phyloP scores from a whole-genome alignment of 179 eudicot genomes.

The Silene noctiflora region DNA sequence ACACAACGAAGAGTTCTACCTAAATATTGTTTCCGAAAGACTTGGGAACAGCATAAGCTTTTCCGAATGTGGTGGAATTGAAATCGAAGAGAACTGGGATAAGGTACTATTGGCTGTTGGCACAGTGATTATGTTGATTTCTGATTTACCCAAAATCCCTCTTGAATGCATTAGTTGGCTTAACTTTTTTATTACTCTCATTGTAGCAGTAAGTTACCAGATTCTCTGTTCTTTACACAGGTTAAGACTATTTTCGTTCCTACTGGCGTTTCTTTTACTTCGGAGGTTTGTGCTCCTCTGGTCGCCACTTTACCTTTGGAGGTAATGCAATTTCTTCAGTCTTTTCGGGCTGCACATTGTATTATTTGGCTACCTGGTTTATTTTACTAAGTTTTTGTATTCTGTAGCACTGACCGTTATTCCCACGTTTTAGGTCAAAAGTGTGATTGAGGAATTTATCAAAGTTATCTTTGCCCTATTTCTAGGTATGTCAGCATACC shows the following conservation, averaged over 20 bases:
- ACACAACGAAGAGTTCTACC: slow-evolving; percentile 80
- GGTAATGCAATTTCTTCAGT: slow-evolving; percentile 33
- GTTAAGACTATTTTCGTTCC: slow-evolving; percentile 74
- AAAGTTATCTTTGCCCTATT: slow-evolving; percentile 38
- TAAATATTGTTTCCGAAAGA: slow-evolving; percentile 68
- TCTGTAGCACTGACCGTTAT: background rate
- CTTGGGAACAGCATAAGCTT: slow-evolving; percentile 74
- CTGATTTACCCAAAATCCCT: too few relatives aligned
- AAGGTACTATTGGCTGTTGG: slow-evolving; percentile 38
- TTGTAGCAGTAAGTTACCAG: slow-evolving; percentile 5
- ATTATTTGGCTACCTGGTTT: background rate
- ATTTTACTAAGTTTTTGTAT: background rate
- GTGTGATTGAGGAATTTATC: slow-evolving; percentile 55
- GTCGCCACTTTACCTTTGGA: slow-evolving; percentile 84
- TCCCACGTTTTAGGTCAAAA: slow-evolving; percentile 40
- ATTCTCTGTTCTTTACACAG: slow-evolving; percentile 33
- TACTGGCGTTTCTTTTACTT: slow-evolving; percentile 52
- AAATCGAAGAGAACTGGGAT: slow-evolving; percentile 91
- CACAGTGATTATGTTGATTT: background rate
- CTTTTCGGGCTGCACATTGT: background rate
- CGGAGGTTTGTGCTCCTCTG: slow-evolving; percentile 77
- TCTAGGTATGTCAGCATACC: slow-evolving; percentile 23
- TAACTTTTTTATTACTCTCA: background rate
- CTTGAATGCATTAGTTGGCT: background rate
- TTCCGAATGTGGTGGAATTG: slow-evolving; percentile 89